phyloP scores from a whole-genome alignment of 2,329 filamentous ascomycete species.

The Chaetomium sp. region DNA sequence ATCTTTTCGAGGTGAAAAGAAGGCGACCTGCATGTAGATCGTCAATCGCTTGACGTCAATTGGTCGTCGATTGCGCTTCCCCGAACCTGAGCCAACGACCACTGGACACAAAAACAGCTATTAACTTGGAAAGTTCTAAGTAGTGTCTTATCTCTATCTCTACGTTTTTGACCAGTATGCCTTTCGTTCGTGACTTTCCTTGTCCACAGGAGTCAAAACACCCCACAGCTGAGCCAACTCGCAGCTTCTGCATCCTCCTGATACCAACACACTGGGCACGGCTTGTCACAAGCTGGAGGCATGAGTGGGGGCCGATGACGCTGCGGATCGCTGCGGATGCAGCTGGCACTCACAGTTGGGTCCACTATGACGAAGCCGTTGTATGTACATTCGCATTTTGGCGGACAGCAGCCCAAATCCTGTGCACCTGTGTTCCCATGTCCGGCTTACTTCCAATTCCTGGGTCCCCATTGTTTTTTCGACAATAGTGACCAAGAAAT shows the following conservation, averaged over 20 bases:
- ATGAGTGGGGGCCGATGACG: conserved; percentile 2
- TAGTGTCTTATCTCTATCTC: not conserved
- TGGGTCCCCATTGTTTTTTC: no score
- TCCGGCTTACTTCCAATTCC: no score
- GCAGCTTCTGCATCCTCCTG: no score
- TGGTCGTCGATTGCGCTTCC: not conserved
- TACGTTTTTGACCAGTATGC: no score
- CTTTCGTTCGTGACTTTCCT: not conserved
- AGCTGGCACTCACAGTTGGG: conserved; percentile 1
- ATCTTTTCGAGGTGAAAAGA: not conserved
- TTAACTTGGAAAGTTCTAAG: not conserved
- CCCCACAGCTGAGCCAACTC: no score
- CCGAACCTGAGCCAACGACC: not conserved
- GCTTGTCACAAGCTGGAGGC: not conserved
- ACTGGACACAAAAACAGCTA: not conserved
- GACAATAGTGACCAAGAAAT: no score
- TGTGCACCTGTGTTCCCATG: no score
- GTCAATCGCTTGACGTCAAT: conserved; percentile 7
- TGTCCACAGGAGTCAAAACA: no score
- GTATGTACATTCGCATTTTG: no score
- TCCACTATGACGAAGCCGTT: conserved; percentile 13
- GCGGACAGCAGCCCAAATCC: no score
- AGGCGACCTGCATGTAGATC: conserved; percentile 14
- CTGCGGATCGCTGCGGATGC: conserved; percentile 8
- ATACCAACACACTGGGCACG: no score